phyloP scores from a whole-genome alignment of 768 basidiomycete species.

The Lentinula lateritia region DNA sequence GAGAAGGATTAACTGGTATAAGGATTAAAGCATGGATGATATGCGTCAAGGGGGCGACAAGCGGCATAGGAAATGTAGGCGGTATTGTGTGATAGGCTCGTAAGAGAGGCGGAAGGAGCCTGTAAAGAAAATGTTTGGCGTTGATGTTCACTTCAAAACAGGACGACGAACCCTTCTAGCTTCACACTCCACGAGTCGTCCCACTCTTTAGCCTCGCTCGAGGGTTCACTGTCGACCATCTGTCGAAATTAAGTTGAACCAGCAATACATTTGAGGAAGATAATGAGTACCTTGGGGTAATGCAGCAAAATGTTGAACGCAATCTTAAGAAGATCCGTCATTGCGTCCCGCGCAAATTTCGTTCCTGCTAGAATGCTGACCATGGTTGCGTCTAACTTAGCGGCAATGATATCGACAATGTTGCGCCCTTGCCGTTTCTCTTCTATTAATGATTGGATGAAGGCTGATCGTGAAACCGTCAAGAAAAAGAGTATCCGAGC shows the following conservation, averaged over 20 bases:
- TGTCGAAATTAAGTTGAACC: conserved; percentile 9
- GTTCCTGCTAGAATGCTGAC: conserved; percentile 42
- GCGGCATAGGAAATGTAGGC: conserved; percentile 53
- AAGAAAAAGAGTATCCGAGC: conserved; percentile 74
- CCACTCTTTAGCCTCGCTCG: conserved; percentile 14
- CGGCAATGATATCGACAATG: conserved; percentile 56
- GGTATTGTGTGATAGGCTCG: conserved; percentile 66
- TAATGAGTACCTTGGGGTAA: conserved; percentile 64
- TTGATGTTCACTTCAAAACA: not conserved
- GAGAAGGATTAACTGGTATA: conserved; percentile 59
- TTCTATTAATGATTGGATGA: conserved; percentile 61
- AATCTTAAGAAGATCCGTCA: conserved; percentile 81
- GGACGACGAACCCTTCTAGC: conserved; percentile 59
- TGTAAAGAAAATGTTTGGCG: conserved; percentile 17
- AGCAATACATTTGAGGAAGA: not conserved
- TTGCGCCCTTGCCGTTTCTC: conserved; percentile 50
- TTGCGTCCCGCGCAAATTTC: conserved; percentile 62
- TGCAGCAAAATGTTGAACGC: conserved; percentile 76
- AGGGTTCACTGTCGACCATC: conserved; percentile 39
- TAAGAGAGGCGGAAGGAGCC: conserved; percentile 68
- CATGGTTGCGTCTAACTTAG: conserved; percentile 56
- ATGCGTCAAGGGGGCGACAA: conserved; percentile 73
- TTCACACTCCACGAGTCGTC: conserved; percentile 39
- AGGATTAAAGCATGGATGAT: conserved; percentile 77
- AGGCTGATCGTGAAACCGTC: conserved; percentile 47